Evolutionary conservation across 1,139 yeast species (phyloP), one percentile per base, ranked within the genome.

Genomic region (Kodamaea arcana): DNA sequence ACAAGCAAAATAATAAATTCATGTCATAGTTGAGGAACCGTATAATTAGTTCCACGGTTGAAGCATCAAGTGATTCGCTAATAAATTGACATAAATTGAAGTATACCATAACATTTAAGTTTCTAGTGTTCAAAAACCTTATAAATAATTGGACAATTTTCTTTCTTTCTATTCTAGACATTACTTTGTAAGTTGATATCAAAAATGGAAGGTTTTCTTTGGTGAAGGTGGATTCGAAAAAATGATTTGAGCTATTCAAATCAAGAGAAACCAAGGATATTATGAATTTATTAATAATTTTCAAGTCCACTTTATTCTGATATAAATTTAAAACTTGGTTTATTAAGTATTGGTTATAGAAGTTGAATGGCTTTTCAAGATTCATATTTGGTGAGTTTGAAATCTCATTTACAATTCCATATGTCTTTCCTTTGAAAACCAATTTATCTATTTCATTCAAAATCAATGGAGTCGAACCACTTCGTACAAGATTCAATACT

Each of bases 381-480:
- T 38, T 21, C 7, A 7, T 6, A 11, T 24, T 7, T 8, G 12
- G 7, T 8, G 23, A 8, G 7, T 24, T 6, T 15, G 31, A 36
- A 0, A 43, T 44, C 39, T 67, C 70, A 29, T 54, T 56, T 7
- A 55, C 46, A 4, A 52, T 34, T 0, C 63, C 37, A 31, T 56
- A 59, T 4, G 48, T 36, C 32, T 47, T 53, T 0, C 75, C 74
- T 34, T 54, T 62, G 43, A 61, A 68, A 4, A 69, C 13, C 7
- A 68, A 44, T 36, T 62, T 65, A 34, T 67, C 70, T 10, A 66
- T 42, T 37, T 68, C 74, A 33, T 52, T 58, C 6, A 45, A 30
- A 30, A 59, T 58, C 5, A 50, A 15, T 3, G 37, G 36, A 3
- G 17, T n/a, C 5, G 12, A 11, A 4, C 11, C 12, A 15, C 9